These are phyloP conservation scores for Strobilomyces dryophilus DNA, from an alignment of 768 basidiomycete genomes.

Conservation along the genomic window DNA sequence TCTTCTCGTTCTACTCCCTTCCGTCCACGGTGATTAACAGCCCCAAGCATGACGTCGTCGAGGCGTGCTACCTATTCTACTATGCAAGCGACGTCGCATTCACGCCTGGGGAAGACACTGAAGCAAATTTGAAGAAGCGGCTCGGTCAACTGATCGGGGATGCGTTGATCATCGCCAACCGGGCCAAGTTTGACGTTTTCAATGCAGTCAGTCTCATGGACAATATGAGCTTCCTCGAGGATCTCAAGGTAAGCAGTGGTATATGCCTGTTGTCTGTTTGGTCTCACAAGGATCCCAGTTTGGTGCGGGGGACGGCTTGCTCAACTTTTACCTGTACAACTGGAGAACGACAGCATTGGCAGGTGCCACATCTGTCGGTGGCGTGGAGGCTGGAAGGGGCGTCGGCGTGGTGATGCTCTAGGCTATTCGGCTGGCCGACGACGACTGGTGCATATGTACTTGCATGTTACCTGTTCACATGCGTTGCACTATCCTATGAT, in stretches of 20 bases:
- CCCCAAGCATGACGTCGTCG: constrained; percentile 64
- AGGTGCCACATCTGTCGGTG: constrained; percentile 56
- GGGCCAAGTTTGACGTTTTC: constrained; percentile 91
- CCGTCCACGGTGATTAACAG: constrained; percentile 89
- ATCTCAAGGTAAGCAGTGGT: constrained; percentile 63
- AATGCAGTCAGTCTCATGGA: constrained; percentile 96
- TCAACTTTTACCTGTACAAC: constrained; percentile 94
- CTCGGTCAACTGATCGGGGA: constrained; percentile 73
- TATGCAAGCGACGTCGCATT: constrained; percentile 84
- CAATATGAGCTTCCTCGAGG: constrained; percentile 75
- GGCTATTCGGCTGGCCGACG: constrained; percentile 1
- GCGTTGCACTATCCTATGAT: constrained; percentile 1
- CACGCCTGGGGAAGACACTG: constrained; percentile 54
- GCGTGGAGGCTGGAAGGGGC: constrained; percentile 61
- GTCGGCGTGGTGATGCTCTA: constrained; percentile 95
- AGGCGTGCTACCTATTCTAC: constrained; percentile 95
- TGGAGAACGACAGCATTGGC: constrained; percentile 83
- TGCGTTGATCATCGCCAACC: constrained; percentile 74
- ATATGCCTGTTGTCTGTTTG: not conserved
- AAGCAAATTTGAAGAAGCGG: constrained; percentile 60
- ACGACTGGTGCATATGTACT: not conserved
- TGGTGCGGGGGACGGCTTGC: constrained; percentile 85
- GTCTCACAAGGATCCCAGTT: constrained; percentile 52
- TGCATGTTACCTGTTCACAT: not conserved
- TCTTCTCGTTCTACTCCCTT: constrained; percentile 95